Base-by-base conservation (phyloP, 1,284 basidiomycete genomes). In the Paramarasmius palmivorus region DNA sequence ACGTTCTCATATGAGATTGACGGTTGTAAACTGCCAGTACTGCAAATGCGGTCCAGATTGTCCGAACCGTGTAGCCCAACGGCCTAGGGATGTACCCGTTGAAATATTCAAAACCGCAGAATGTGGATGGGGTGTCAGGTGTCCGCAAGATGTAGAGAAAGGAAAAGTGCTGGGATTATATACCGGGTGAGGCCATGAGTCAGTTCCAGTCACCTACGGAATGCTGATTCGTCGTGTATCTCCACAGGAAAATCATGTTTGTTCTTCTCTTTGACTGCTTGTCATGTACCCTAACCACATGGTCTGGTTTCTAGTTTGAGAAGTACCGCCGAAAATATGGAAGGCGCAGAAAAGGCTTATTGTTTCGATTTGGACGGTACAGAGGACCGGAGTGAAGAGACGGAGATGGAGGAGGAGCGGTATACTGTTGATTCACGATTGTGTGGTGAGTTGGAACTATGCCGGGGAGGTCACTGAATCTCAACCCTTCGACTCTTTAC, bases 361-460 rank as follows among this genome's bases (percentile, higher is more conserved):
- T 68, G 78, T 35, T 87, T 86, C 54, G 82, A 85, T 59, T 70
- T 87, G 20, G 84, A 87, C 62, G 73, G 77, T 3, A 73, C 74
- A 17, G 82, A 84, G 57, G 58, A 68, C 34, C 58, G 58, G 10
- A 65, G 63, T 37, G 64, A 67, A 4, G 69, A 71, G 9, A 65
- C 65, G 2, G 38, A 36, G 59, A 54, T 3, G 58, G 59, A 22
- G 29, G 71, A 67, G 17, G 59, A 65, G 3, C 59, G 65, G 44
- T 74, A 68, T 55, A 73, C 77, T 3, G 82, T 86, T 6, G 78
- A 85, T 60, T 78, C 75, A 1, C 72, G 70, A 50, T 61, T 61
- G 2, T 69, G 65, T 57, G 85, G 84, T 83, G 54, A 46, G 72
- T 51, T 17, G 15, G 8, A 55, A 3, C n/a, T 8, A 25, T 39